Evolutionary conservation across 2,329 filamentous ascomycete genomes (phyloP).

Genomic region (Phialocephala subalpina): DNA sequence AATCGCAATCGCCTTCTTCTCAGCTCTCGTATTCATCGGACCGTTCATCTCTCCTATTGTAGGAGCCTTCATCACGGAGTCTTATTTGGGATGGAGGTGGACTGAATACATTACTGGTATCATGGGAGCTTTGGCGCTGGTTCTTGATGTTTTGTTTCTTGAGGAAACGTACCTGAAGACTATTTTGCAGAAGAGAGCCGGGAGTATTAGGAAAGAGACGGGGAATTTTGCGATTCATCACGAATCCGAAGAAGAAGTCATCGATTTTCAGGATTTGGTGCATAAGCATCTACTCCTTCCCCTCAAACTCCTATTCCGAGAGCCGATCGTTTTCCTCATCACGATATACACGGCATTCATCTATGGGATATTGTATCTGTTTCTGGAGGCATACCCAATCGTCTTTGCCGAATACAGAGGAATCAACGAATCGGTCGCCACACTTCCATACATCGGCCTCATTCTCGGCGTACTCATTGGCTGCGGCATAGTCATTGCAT

Average conservation of each 20-base stretch:
- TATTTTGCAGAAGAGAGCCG: slow-evolving; percentile 56
- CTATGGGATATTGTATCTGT: slow-evolving; percentile 60
- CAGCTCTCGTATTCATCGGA: slow-evolving; percentile 48
- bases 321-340: slow-evolving; percentile 68
- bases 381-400: slow-evolving; percentile 60
- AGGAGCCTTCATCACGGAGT: slow-evolving; percentile 49
- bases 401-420: slow-evolving; percentile 50
- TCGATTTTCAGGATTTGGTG: slow-evolving; percentile 46
- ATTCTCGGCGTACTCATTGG: slow-evolving; percentile 44
- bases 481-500: slow-evolving; percentile 37
- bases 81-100: slow-evolving; percentile 63
- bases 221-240: slow-evolving; percentile 45
- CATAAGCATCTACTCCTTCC: slow-evolving; percentile 46
- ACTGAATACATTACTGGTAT: slow-evolving; percentile 63
- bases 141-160: slow-evolving; percentile 51
- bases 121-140: slow-evolving; percentile 49
- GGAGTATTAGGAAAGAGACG: slow-evolving; percentile 50
- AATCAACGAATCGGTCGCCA: slow-evolving; percentile 47
- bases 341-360: slow-evolving; percentile 58
- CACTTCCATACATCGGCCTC: slow-evolving; percentile 50
- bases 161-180: slow-evolving; percentile 59
- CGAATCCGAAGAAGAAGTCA: slow-evolving; percentile 48
- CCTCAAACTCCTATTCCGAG: slow-evolving; percentile 64
- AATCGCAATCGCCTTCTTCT: slow-evolving; percentile 71
- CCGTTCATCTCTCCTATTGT: slow-evolving; percentile 45